phyloP scores from a whole-genome alignment of 371 early-diverging fungal genomes.

The Batkoa obscura region DNA sequence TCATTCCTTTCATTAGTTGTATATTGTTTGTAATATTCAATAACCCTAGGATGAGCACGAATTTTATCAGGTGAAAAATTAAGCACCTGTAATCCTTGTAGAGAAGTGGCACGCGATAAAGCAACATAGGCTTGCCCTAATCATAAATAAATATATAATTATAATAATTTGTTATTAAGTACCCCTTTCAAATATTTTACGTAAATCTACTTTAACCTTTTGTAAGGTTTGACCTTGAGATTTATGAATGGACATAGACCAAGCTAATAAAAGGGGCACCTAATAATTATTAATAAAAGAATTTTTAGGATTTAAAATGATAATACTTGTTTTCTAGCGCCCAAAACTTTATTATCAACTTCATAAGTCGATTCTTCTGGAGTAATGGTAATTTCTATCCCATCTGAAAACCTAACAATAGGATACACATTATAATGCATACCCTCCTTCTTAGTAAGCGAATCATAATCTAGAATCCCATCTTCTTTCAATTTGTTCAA shows the following conservation, averaged over 20 bases:
- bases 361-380: constrained; percentile 39
- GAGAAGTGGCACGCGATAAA: constrained; percentile 47
- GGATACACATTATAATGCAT: constrained; percentile 22
- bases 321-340: constrained; percentile 8
- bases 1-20: neutral
- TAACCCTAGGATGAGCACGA: constrained; percentile 46
- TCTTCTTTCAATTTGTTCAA: neutral
- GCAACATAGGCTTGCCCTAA: constrained; percentile 79
- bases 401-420: constrained; percentile 28
- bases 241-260: constrained; percentile 66
- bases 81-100: constrained; percentile 44
- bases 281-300: too few species aligned
- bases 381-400: constrained; percentile 24
- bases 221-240: constrained; percentile 84
- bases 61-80: constrained; percentile 44
- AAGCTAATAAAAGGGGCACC: constrained; percentile 42
- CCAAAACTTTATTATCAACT: constrained; percentile 19
- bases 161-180: too few species aligned
- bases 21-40: constrained; percentile 24
- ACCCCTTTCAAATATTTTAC: constrained; percentile 53
- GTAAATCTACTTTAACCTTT: constrained; percentile 53
- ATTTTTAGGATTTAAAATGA: constrained; percentile 10
- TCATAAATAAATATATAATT: too few species aligned
- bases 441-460: too few species aligned
- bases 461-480: neutral